Percentiles rank a stretch among this genome's conserved stretches.
Conservation (phyloP, 176 grass and related monocot species). For the Aegilops sharonensis region DNA sequence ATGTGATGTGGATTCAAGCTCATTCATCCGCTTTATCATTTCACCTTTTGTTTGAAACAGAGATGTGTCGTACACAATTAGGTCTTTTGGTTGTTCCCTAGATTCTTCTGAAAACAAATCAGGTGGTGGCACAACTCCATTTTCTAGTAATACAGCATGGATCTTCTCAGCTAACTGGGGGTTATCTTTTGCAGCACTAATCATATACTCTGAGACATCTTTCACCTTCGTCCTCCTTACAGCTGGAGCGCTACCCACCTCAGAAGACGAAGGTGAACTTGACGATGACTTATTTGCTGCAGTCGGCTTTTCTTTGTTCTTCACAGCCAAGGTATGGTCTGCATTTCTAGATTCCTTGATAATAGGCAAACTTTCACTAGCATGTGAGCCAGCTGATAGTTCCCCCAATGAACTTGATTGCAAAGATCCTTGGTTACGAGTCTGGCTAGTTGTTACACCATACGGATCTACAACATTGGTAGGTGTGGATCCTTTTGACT, state of each 20-base stretch:
- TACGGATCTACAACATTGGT: slow-evolving; percentile 31
- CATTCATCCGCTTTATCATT: slow-evolving; percentile 58
- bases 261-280: slow-evolving; percentile 49
- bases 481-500: slow-evolving; percentile 36
- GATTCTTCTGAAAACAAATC: slow-evolving; percentile 92
- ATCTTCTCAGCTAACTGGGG: slow-evolving; percentile 94
- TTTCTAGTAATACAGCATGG: slow-evolving; percentile 94
- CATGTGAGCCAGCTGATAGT: slow-evolving; percentile 29
- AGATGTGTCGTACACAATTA: slow-evolving; percentile 57
- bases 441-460: slow-evolving; percentile 24
- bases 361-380: slow-evolving; percentile 42
- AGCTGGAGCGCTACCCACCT: slow-evolving; percentile 35
- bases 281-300: slow-evolving; percentile 42
- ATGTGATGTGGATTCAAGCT: slow-evolving; percentile 40
- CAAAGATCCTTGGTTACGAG: slow-evolving; percentile 32
- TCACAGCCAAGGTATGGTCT: slow-evolving; percentile 12
- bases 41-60: slow-evolving; percentile 58
- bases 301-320: slow-evolving; percentile 39
- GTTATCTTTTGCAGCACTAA: slow-evolving; percentile 97
- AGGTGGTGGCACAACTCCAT: slow-evolving; percentile 85
- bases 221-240: slow-evolving; percentile 86
- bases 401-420: slow-evolving; percentile 40
- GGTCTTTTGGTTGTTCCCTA: slow-evolving; percentile 56
- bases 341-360: slow-evolving; percentile 38
- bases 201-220: slow-evolving; percentile 99